Evolutionary conservation across 208 protist genomes (phyloP), one percentile per base, ranked within the genome.

Genomic region (Tritrichomonas musculus): DNA sequence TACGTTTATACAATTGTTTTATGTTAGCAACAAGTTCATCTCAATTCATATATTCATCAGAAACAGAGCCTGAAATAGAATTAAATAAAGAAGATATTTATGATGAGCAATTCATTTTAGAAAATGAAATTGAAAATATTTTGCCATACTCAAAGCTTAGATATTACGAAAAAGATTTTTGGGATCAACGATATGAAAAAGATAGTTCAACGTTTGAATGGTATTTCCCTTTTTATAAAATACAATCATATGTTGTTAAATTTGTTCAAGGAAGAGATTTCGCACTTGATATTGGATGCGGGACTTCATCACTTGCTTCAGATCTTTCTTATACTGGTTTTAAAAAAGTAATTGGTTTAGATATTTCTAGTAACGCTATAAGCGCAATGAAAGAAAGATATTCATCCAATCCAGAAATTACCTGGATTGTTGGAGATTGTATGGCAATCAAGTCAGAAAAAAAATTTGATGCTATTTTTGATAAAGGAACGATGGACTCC

Each of bases 401-500:
- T 50, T 33, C 44, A 82, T 27, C 33, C 44, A 82, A 20, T 25
- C 33, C 20, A 39, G 49, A 82, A 17, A 82, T 17, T 50, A 47
- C n/a, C 41, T 30, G 41, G 41, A 41, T 82, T 82, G 33, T 33
- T 30, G 73, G 41, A 25, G 27, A 47, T n/a, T 47, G 73, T 47
- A 20, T 47, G 1, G 14, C n/a, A 50, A 20, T 47, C 30, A 47
- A 20, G 9, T 27, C 13, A 27, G 49, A 82, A 47, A 82, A 82
- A 8, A 47, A 30, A 82, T 50, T 82, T 50, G 73, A 82, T 50
- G 33, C 50, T 11, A 39, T 82, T 82, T 47, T 82, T 50, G 73
- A 82, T 50, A 82, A 82, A 25, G 73, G 73, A 20, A 82, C 73
- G 49, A 82, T 82, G 73, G 73, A 82, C 27, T 82, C 73, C 11